Percentiles rank a stretch among this genome's conserved stretches.
phyloP scores from a whole-genome alignment of 2,329 filamentous ascomycete genomes.

The Colletotrichum costaricense region DNA sequence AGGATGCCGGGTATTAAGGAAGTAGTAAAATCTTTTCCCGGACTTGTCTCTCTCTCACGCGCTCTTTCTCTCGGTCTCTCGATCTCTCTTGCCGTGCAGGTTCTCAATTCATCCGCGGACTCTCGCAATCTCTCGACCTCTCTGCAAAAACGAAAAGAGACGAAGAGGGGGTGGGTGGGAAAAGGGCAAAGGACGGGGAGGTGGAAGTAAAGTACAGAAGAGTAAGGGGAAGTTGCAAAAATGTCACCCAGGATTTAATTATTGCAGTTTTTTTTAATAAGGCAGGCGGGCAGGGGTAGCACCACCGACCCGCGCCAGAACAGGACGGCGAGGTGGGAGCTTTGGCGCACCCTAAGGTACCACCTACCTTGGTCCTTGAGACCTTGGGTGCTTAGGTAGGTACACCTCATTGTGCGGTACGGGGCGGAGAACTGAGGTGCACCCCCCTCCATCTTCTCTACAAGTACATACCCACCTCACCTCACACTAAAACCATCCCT shows the following conservation, averaged over 20 bases:
- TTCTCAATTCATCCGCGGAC: no score
- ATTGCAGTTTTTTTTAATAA: constrained; percentile 37
- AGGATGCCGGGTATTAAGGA: constrained; percentile 5
- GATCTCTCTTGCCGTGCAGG: constrained; percentile 4
- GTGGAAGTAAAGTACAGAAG: constrained; percentile 27
- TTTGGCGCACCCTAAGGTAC: not conserved
- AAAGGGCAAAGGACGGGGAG: constrained; percentile 10
- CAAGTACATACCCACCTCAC: not conserved
- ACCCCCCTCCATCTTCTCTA: constrained; percentile 1
- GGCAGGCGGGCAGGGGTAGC: constrained; percentile 35
- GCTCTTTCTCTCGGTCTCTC: not conserved
- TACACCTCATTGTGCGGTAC: no score
- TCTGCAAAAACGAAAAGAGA: constrained; percentile 19
- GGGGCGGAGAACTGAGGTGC: not conserved
- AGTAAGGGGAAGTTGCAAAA: constrained; percentile 37
- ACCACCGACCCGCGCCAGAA: constrained; percentile 27
- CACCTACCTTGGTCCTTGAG: no score
- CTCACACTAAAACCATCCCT: not conserved
- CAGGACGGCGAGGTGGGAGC: constrained; percentile 24
- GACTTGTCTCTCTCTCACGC: not conserved
- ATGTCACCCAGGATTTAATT: constrained; percentile 36
- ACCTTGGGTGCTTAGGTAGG: no score
- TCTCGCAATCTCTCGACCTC: constrained; percentile 22
- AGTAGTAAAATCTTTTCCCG: not conserved
- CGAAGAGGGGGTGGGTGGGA: constrained; percentile 10